Base-by-base conservation (phyloP, 495 filamentous ascomycete species). In the Penicillium coprophilum region DNA sequence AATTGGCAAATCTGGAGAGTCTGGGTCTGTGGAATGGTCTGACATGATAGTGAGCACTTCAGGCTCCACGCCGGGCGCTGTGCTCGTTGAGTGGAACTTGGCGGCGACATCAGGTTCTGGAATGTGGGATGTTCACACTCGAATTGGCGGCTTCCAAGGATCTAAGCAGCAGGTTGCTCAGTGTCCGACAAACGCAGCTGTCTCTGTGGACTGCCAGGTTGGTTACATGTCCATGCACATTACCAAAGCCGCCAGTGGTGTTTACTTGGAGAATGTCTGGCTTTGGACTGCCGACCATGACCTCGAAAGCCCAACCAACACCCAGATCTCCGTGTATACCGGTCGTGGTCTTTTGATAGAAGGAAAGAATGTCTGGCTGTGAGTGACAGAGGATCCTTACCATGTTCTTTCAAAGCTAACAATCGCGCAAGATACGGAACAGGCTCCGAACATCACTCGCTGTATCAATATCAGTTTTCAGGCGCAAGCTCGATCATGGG, bases 381-480 rank as follows among this genome's bases (percentile, higher is more conserved):
- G 60, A 66, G 73, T 65, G 24, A 13, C 12, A n/a, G 5, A 4
- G 4, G 32, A 9, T 19, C 3, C 13, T 17, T 1, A 5, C 3
- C 1, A 21, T 46, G 20, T 12, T 23, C 6, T 19, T 12, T 51
- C 15, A 21, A 46, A 15, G 41, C 61, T 67, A n/a, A 66, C 49
- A 20, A n/a, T 2, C 17, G 53, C n/a, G 51, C 1, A 30, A 76
- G 73, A 15, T 74, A 83, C 43, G 91, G 89, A 46, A 92, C 90
- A 0, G 80, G 80, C 0, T 85, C 85, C 5, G 91, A 96, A 71
- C 91, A 96, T 71, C 82, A 86, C 67, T 74, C 80, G 5, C 78
- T 95, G 1, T 92, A 91, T 65, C 89, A 96, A 67, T 95, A 93
- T 77, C 87, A 94, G 56, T 75, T 94, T 59, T 72, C 77, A 47